These are phyloP conservation scores for Phytophthora sp. DNA, from an alignment of 352 stramenopile genomes.

Conservation along the genomic window DNA sequence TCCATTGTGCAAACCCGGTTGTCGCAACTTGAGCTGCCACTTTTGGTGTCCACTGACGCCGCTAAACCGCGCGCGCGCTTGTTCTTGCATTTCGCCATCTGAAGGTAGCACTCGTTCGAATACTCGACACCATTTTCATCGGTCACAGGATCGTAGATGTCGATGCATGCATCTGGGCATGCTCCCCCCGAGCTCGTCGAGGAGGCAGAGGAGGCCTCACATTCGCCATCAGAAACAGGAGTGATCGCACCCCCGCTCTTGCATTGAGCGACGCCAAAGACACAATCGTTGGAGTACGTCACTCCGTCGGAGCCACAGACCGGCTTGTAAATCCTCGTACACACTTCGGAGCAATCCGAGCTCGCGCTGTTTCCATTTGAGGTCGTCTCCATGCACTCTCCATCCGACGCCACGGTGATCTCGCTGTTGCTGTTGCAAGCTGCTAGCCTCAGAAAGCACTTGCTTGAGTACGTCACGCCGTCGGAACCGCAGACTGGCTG, in stretches of 20 bases:
- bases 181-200: background rate
- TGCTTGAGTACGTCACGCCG: conserved; percentile 31
- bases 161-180: conserved; percentile 20
- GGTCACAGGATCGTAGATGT: conserved; percentile 34
- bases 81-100: conserved; percentile 31
- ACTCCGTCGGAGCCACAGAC: conserved; percentile 39
- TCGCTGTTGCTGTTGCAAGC: conserved; percentile 24
- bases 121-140: conserved; percentile 37
- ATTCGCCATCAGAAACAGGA: conserved; percentile 21
- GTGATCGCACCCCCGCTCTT: conserved; percentile 29
- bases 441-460: conserved; percentile 26
- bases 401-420: conserved; percentile 13
- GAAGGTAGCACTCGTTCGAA: conserved; percentile 33
- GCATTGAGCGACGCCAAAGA: conserved; percentile 35
- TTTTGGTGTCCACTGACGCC: no score
- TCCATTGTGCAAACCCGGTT: conserved; percentile 37
- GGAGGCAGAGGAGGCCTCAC: background rate
- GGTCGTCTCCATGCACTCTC: conserved; percentile 7
- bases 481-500: conserved; percentile 32
- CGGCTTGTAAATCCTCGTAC: conserved; percentile 31
- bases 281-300: conserved; percentile 45
- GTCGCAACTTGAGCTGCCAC: conserved; percentile 13
- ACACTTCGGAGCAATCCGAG: background rate
- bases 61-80: no score
- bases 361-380: background rate